phyloP scores from a whole-genome alignment of 1,284 basidiomycete species.

The Rhodotorula sp. region DNA sequence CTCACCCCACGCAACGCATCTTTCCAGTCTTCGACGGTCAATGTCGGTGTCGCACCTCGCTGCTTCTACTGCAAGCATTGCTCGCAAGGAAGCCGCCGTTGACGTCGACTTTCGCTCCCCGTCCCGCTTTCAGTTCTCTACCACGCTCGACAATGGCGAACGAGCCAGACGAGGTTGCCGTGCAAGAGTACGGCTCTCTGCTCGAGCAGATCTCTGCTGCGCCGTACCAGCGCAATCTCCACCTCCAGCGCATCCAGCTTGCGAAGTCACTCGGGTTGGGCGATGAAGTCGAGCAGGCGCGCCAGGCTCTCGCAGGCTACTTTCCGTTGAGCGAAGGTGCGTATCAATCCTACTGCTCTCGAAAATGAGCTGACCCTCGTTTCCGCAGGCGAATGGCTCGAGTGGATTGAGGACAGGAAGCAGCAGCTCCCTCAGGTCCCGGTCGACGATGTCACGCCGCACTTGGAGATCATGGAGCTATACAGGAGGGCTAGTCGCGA shows the following conservation, averaged over 20 bases:
- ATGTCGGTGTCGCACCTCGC: too few species aligned
- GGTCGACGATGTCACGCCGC: constrained; percentile 20
- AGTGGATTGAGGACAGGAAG: constrained; percentile 36
- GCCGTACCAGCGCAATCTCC: constrained; percentile 30
- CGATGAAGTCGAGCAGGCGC: constrained; percentile 24
- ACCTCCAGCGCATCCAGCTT: constrained; percentile 25
- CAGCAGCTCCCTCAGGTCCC: constrained; percentile 2
- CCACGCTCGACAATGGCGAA: not conserved
- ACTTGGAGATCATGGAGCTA: constrained; percentile 38
- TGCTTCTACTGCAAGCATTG: too few species aligned
- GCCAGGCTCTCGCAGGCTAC: constrained; percentile 7
- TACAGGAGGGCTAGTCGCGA: constrained; percentile 33
- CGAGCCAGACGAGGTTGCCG: not conserved
- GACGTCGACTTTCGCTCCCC: not conserved
- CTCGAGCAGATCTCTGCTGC: constrained; percentile 24
- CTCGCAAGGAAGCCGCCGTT: too few species aligned
- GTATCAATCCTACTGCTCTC: not conserved
- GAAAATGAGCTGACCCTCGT: not conserved
- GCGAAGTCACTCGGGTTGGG: constrained; percentile 19
- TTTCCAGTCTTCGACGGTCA: too few species aligned
- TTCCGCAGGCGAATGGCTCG: constrained; percentile 32
- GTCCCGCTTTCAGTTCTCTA: not conserved
- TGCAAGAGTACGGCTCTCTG: constrained; percentile 16
- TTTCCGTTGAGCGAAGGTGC: constrained; percentile 25
- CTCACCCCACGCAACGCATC: too few species aligned